phyloP scores from a whole-genome alignment of 1,284 basidiomycete species.

The Ustilago cynodontis region DNA sequence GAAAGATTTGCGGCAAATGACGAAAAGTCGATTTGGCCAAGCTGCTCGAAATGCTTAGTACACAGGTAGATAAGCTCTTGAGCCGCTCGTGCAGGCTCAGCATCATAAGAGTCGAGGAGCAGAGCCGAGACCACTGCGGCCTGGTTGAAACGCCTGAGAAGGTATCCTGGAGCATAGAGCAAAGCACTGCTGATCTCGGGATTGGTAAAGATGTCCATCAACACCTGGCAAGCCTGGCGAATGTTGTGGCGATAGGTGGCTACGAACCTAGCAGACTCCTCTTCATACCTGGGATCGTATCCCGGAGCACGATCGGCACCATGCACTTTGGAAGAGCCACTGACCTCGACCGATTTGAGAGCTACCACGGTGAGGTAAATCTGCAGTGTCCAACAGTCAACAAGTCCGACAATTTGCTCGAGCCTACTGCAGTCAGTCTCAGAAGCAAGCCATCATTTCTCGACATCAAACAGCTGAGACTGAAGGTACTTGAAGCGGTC shows the following conservation, averaged over 20 bases:
- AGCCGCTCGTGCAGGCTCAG: slow-evolving; percentile 19
- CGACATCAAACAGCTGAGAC: slow-evolving; percentile 40
- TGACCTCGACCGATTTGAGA: slow-evolving; percentile 28
- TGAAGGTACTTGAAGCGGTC: slow-evolving; percentile 50
- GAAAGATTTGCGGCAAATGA: slow-evolving; percentile 22
- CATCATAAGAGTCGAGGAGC: slow-evolving; percentile 40
- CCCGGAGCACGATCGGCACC: slow-evolving; percentile 16
- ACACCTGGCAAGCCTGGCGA: slow-evolving; percentile 40
- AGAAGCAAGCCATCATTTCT: slow-evolving; percentile 42
- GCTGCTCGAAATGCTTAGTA: slow-evolving; percentile 39
- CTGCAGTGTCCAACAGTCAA: slow-evolving; percentile 45
- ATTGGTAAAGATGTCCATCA: slow-evolving; percentile 50
- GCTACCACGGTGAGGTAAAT: slow-evolving; percentile 35
- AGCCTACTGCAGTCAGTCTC: slow-evolving; percentile 45
- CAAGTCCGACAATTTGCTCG: slow-evolving; percentile 42
- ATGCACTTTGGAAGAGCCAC: slow-evolving; percentile 20
- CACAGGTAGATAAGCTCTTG: slow-evolving; percentile 49
- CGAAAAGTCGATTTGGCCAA: slow-evolving; percentile 18
- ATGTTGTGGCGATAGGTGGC: slow-evolving; percentile 37
- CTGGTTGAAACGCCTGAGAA: slow-evolving; percentile 36
- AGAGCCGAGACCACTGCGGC: slow-evolving; percentile 23
- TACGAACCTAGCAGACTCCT: slow-evolving; percentile 39
- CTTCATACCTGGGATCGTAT: slow-evolving; percentile 34
- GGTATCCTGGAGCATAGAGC: slow-evolving; percentile 42
- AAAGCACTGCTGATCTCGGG: slow-evolving; percentile 46